Base-by-base conservation (phyloP, 805 yeast genomes). In the Cyberlindnera sargentensis region DNA sequence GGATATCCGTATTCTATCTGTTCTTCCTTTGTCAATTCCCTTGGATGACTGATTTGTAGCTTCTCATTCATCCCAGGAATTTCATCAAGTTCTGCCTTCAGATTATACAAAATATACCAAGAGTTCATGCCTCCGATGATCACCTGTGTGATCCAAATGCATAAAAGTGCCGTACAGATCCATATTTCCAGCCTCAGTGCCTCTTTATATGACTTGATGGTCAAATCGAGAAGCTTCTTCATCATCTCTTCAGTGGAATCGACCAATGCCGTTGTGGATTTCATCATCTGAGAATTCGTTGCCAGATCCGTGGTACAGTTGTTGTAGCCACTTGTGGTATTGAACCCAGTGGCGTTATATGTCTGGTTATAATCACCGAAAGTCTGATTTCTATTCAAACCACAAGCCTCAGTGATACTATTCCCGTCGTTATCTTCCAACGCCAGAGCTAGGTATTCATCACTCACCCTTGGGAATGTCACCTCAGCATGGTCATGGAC, bases 401-500 rank as follows among this genome's bases (percentile, higher is more conserved):
- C 15, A 15, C 24, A 15, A 20, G 6, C 24, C 25, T 33, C 38
- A 7, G 5, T 24, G 31, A 8, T 20, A 23, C 20, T 9, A n/a
- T 35, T 11, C 8, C 8, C 15, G 30, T 38, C 31, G 29, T 44
- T 27, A 6, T 36, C 43, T 11, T 15, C 42, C 11, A 63, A 24
- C 3, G 53, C 55, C 29, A 47, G 34, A 6, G 55, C 36, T 3
- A 71, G 42, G 25, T 64, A 64, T 5, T 58, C 47, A 8, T 59
- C 60, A 38, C 66, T 67, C 11, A 81, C 61, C 35, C 68, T 52
- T 0, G 95, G 95, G 1, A 87, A 57, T 1, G 65, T 50, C 3
- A 89, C 62, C 11, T 76, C 68, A 3, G 89, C 70, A 48, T 84
- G 68, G 31, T 81, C 66, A 51, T 82, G 70, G 2, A 89, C 65